Evolutionary conservation across 306 rosid species (phyloP).

Genomic region (Cucurbita maxima): DNA sequence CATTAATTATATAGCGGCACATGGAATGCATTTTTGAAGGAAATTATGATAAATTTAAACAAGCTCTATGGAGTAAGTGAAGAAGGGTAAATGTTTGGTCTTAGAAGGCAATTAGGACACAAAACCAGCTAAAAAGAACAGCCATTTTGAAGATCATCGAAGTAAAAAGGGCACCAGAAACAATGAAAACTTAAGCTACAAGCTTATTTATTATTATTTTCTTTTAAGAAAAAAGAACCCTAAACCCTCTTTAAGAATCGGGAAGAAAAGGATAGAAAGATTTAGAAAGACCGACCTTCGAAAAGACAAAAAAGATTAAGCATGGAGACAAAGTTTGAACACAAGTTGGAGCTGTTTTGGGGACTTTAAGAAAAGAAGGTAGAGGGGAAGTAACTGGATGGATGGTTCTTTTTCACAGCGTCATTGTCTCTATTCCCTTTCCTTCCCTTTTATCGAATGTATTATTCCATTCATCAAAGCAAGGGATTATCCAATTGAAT

Average conservation of each 20-base stretch:
- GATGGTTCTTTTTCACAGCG: slow-evolving; percentile 31
- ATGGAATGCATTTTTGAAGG: not conserved
- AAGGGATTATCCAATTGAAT: slow-evolving; percentile 40
- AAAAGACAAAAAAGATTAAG: slow-evolving; percentile 40
- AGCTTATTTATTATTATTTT: slow-evolving; percentile 12
- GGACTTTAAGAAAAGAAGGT: slow-evolving; percentile 58
- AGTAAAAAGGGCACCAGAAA: not conserved
- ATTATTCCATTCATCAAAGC: slow-evolving; percentile 47
- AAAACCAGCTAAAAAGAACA: not conserved
- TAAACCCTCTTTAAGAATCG: slow-evolving; percentile 18
- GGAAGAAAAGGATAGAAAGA: not conserved
- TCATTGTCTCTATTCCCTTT: slow-evolving; percentile 27
- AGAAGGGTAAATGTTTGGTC: not conserved
- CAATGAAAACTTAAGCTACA: slow-evolving; percentile 18
- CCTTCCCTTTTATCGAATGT: slow-evolving; percentile 6
- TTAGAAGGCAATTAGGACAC: not conserved
- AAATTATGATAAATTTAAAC: too few relatives aligned
- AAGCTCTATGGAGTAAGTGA: not conserved
- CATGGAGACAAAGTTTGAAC: slow-evolving; percentile 85
- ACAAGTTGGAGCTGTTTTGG: slow-evolving; percentile 51
- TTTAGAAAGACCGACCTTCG: slow-evolving; percentile 30
- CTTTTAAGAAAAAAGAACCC: slow-evolving; percentile 14
- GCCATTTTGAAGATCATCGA: not conserved
- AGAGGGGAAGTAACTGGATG: slow-evolving; percentile 12
- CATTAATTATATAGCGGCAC: not conserved